Evolutionary conservation across 2,329 filamentous ascomycete species (phyloP).

Genomic region (Aspergillus candidus): DNA sequence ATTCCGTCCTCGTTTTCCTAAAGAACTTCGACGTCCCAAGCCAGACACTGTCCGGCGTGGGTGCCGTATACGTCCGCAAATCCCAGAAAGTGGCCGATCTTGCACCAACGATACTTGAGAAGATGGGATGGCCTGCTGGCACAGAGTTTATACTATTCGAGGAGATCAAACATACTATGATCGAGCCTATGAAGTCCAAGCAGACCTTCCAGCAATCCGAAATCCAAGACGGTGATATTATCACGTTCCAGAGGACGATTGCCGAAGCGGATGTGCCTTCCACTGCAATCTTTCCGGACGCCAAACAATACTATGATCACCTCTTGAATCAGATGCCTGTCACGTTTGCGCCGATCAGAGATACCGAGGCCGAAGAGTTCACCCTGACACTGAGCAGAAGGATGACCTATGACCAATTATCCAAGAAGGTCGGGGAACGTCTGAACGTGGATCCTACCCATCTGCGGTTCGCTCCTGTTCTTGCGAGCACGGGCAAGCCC

Average conservation of each 20-base stretch:
- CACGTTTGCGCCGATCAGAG: conserved; percentile 63
- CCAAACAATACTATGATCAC: conserved; percentile 87
- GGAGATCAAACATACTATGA: conserved; percentile 98
- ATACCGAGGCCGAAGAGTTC: conserved; percentile 58
- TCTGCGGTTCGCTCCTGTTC: conserved; percentile 84
- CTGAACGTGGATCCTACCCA: conserved; percentile 76
- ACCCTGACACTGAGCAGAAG: conserved; percentile 75
- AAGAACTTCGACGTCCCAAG: conserved; percentile 80
- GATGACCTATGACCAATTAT: conserved; percentile 81
- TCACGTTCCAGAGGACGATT: conserved; percentile 76
- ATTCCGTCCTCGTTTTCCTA: conserved; percentile 74
- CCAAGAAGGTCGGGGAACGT: conserved; percentile 73
- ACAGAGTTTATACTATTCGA: conserved; percentile 72
- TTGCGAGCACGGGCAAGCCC: conserved; percentile 67
- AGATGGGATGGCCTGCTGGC: conserved; percentile 81
- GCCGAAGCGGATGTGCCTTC: conserved; percentile 36
- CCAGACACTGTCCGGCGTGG: conserved; percentile 69
- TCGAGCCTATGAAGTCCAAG: conserved; percentile 88
- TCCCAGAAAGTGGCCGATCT: conserved; percentile 85
- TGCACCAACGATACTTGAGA: conserved; percentile 66
- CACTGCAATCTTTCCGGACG: conserved; percentile 56
- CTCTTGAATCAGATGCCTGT: conserved; percentile 76
- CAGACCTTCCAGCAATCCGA: conserved; percentile 84
- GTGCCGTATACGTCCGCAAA: conserved; percentile 80
- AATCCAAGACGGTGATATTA: conserved; percentile 93